Percentiles rank a stretch among this genome's conserved stretches.
phyloP scores from a whole-genome alignment of 306 rosid species.

The Inga oerstediana region DNA sequence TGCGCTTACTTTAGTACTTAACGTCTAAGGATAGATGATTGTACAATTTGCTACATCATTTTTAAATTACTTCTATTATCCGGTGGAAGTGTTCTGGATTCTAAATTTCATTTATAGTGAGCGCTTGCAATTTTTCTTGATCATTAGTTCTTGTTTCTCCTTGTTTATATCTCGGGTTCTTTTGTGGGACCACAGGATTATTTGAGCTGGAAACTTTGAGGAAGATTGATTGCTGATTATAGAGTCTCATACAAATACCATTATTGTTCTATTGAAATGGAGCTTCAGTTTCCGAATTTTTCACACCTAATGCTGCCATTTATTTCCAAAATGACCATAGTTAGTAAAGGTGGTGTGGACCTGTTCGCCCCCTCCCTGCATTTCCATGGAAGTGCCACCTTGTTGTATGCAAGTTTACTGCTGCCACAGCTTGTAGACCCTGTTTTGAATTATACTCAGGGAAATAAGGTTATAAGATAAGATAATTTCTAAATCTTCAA shows the following conservation, averaged over 20 bases:
- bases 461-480: background rate
- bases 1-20: background rate
- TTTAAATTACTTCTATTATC: background rate
- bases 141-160: background rate
- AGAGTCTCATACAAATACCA: background rate
- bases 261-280: background rate
- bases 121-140: background rate
- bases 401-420: background rate
- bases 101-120: background rate
- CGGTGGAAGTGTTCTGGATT: background rate
- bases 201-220: background rate
- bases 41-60: background rate
- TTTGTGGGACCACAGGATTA: conserved; percentile 4
- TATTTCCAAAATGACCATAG: background rate
- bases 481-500: background rate
- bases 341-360: background rate
- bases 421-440: background rate
- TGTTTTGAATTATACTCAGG: background rate
- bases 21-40: background rate
- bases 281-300: background rate
- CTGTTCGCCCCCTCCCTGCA: background rate
- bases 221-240: background rate
- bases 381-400: background rate
- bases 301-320: conserved; percentile 10
- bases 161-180: conserved; percentile 8